Evolutionary conservation across 2,329 filamentous ascomycete genomes (phyloP).

Genomic region (Claviceps quebecensis): DNA sequence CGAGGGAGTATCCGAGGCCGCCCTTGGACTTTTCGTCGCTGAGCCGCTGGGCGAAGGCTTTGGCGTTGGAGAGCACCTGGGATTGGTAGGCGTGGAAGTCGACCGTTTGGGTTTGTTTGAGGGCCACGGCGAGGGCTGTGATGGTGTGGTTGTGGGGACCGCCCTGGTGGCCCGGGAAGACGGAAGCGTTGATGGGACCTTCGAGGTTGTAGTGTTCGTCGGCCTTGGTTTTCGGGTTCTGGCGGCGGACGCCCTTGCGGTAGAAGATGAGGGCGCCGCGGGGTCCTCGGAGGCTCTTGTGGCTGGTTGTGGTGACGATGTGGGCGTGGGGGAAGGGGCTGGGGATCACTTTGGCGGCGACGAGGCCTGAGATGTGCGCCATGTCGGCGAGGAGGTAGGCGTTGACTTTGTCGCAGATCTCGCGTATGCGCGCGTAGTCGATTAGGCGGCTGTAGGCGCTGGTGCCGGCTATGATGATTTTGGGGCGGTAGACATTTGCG

Average conservation of each 20-base stretch:
- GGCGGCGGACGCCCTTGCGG: slow-evolving; percentile 76
- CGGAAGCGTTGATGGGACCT: slow-evolving; percentile 83
- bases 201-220: slow-evolving; percentile 85
- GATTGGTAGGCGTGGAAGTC: slow-evolving; percentile 92
- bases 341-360: slow-evolving; percentile 82
- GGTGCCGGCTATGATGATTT: slow-evolving; percentile 87
- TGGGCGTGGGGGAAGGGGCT: slow-evolving; percentile 83
- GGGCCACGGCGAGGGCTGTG: slow-evolving; percentile 80
- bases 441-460: slow-evolving; percentile 94
- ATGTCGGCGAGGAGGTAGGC: slow-evolving; percentile 93
- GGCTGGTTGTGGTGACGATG: slow-evolving; percentile 93
- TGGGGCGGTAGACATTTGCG: slow-evolving; percentile 80
- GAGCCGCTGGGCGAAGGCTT: slow-evolving; percentile 62
- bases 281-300: slow-evolving; percentile 92
- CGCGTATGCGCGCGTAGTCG: slow-evolving; percentile 84
- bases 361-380: slow-evolving; percentile 90
- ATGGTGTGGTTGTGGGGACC: slow-evolving; percentile 99
- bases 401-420: slow-evolving; percentile 80
- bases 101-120: slow-evolving; percentile 80
- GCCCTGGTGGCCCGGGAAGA: slow-evolving; percentile 96
- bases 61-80: slow-evolving; percentile 79
- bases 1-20: slow-evolving; percentile 72
- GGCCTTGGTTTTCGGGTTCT: slow-evolving; percentile 73
- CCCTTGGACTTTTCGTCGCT: slow-evolving; percentile 58
- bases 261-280: slow-evolving; percentile 98